Evolutionary conservation across 2,329 filamentous ascomycete species (phyloP).

Genomic region (Thyridium curvatum): DNA sequence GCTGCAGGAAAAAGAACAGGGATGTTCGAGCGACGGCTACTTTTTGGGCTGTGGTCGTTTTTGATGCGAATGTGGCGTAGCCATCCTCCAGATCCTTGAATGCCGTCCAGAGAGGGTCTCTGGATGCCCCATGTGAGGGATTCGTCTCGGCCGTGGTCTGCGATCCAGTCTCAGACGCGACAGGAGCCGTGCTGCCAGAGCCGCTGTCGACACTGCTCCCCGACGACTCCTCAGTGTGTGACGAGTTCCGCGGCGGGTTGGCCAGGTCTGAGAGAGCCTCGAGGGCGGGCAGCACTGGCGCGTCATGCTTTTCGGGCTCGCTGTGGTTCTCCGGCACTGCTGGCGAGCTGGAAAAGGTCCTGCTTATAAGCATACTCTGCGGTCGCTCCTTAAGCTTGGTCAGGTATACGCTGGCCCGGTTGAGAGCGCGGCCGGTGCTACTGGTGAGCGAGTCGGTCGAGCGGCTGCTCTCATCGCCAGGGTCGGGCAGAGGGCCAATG

Average conservation of each 20-base stretch:
- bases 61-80: slow-evolving; percentile 56
- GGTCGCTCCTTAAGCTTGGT: slow-evolving; percentile 44
- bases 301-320: slow-evolving; percentile 1
- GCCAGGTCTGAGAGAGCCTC: not conserved
- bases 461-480: slow-evolving; percentile 20
- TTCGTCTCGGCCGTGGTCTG: slow-evolving; percentile 36
- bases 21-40: slow-evolving; percentile 67
- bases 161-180: slow-evolving; percentile 30
- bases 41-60: slow-evolving; percentile 62
- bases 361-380: slow-evolving; percentile 18
- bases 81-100: slow-evolving; percentile 50
- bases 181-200: slow-evolving; percentile 14
- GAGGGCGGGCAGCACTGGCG: slow-evolving; percentile 6
- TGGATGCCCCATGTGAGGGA: too few species aligned
- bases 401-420: slow-evolving; percentile 41
- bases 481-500: slow-evolving; percentile 11
- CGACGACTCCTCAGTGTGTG: slow-evolving; percentile 15
- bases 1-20: slow-evolving; percentile 71
- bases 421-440: slow-evolving; percentile 23
- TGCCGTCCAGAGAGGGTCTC: slow-evolving; percentile 22
- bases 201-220: slow-evolving; percentile 13
- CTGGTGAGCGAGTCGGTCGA: slow-evolving; percentile 25
- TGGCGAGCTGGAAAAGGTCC: not conserved
- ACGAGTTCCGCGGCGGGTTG: slow-evolving; percentile 11
- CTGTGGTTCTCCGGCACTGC: not conserved